Conservation (phyloP, 768 basidiomycete genomes). For the Lyophyllum semitale region DNA sequence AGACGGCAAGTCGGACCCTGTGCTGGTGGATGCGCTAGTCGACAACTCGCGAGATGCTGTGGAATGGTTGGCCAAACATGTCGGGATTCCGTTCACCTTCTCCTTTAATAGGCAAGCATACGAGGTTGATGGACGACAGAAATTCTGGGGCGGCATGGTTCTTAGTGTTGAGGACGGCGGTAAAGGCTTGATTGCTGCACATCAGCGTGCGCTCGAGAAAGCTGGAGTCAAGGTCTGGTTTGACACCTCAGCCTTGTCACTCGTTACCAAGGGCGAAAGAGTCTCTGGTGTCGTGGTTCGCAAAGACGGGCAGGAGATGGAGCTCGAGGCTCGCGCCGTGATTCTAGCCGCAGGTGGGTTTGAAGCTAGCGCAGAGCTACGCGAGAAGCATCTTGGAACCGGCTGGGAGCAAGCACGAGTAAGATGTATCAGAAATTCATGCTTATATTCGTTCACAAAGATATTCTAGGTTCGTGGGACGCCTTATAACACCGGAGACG, state of each 20-base stretch:
- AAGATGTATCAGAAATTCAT: conserved; percentile 35
- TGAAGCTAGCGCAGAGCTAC: conserved; percentile 55
- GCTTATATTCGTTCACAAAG: not conserved
- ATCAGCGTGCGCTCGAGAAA: conserved; percentile 47
- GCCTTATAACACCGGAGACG: conserved; percentile 71
- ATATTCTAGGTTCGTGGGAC: conserved; percentile 61
- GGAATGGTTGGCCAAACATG: conserved; percentile 54
- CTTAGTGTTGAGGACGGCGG: conserved; percentile 65
- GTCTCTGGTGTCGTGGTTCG: conserved; percentile 50
- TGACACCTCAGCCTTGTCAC: conserved; percentile 45
- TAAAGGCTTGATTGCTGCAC: conserved; percentile 64
- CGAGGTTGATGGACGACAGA: conserved; percentile 58
- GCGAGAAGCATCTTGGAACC: conserved; percentile 55
- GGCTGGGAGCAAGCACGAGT: conserved; percentile 53
- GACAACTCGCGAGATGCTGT: conserved; percentile 56
- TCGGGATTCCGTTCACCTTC: conserved; percentile 55
- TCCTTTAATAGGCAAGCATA: conserved; percentile 72
- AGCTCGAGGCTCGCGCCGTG: conserved; percentile 45
- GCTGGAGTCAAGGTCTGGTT: conserved; percentile 62
- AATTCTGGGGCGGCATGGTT: conserved; percentile 73
- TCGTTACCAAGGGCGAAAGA: conserved; percentile 36
- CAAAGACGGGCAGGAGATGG: conserved; percentile 34
- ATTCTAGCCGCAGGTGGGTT: conserved; percentile 70
- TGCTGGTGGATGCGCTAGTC: conserved; percentile 54
- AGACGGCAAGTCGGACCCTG: conserved; percentile 47